Percentiles rank a stretch among this genome's conserved stretches.
Evolutionary conservation across 2,329 filamentous ascomycete species (phyloP).

Genomic region (Colletotrichum coccodes): DNA sequence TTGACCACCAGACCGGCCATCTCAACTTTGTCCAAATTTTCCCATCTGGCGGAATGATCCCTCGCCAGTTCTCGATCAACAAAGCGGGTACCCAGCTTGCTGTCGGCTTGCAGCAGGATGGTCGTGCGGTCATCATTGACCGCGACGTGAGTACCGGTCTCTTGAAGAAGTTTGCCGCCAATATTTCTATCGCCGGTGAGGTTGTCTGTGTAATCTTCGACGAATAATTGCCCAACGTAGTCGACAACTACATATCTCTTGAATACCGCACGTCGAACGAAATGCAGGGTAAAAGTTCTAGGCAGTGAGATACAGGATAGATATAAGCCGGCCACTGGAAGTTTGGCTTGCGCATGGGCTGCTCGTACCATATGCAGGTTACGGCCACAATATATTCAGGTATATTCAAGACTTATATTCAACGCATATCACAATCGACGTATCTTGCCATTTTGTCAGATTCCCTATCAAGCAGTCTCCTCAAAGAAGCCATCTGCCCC

Average conservation of each 20-base stretch:
- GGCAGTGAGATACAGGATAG: no score
- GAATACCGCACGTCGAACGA: no score
- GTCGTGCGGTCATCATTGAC: slow-evolving; percentile 68
- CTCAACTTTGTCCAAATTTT: slow-evolving; percentile 66
- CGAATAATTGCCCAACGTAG: no score
- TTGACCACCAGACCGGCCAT: slow-evolving; percentile 61
- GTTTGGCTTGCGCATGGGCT: no score
- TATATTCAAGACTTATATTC: no score
- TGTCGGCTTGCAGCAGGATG: slow-evolving; percentile 71
- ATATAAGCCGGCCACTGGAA: no score
- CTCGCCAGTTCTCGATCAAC: slow-evolving; percentile 76
- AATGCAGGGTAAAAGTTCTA: no score
- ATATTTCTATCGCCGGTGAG: slow-evolving; percentile 52
- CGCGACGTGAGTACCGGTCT: slow-evolving; percentile 69
- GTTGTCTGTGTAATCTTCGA: slow-evolving; percentile 59
- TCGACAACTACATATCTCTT: no score
- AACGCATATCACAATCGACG: no score
- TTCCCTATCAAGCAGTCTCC: background rate
- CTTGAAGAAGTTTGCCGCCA: slow-evolving; percentile 58
- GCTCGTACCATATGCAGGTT: no score
- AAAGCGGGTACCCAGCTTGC: slow-evolving; percentile 70
- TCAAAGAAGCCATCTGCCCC: background rate
- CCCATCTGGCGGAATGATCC: slow-evolving; percentile 70
- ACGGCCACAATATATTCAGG: no score
- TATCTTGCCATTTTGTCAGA: background rate